A percentile compares a stretch with the other conserved stretches of the same genome.
Conservation (phyloP, 1,284 basidiomycete species). For the Leucoagaricus sp. region DNA sequence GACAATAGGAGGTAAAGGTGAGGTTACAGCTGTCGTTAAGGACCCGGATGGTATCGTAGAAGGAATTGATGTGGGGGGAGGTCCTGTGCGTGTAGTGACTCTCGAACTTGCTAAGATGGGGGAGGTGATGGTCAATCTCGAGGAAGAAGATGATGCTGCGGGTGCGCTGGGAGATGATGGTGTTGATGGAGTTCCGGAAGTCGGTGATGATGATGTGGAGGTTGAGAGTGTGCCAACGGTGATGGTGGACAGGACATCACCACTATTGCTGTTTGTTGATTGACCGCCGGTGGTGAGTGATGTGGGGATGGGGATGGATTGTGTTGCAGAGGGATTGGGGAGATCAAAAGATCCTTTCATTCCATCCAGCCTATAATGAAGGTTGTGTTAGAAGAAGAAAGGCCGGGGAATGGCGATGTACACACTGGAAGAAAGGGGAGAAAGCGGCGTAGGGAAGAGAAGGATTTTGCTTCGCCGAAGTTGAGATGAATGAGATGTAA, state of each 20-base stretch:
- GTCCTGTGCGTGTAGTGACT: too few relatives aligned
- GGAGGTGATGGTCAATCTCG: background rate
- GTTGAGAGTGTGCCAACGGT: conserved; percentile 39
- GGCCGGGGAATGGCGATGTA: background rate
- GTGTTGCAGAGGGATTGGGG: conserved; percentile 49
- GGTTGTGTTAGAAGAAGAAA: background rate
- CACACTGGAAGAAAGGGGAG: conserved; percentile 59
- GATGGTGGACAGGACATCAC: conserved; percentile 30
- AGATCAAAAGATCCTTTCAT: conserved; percentile 60
- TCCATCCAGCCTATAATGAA: conserved; percentile 42
- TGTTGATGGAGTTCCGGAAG: background rate
- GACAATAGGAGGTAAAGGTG: background rate
- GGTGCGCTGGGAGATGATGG: background rate
- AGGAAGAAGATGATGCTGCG: background rate
- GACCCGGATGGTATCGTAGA: background rate
- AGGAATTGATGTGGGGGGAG: background rate
- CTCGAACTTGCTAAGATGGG: background rate
- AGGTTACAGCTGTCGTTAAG: background rate
- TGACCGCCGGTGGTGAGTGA: conserved; percentile 28
- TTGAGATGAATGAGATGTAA: conserved; percentile 61
- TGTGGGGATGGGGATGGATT: conserved; percentile 47
- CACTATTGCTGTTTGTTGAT: conserved; percentile 15
- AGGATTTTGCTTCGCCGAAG: conserved; percentile 34
- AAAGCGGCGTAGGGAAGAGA: conserved; percentile 42
- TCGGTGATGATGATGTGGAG: conserved; percentile 15